Base-by-base conservation (phyloP, 2,329 filamentous ascomycete genomes). In the Colletotrichum graminicola region DNA sequence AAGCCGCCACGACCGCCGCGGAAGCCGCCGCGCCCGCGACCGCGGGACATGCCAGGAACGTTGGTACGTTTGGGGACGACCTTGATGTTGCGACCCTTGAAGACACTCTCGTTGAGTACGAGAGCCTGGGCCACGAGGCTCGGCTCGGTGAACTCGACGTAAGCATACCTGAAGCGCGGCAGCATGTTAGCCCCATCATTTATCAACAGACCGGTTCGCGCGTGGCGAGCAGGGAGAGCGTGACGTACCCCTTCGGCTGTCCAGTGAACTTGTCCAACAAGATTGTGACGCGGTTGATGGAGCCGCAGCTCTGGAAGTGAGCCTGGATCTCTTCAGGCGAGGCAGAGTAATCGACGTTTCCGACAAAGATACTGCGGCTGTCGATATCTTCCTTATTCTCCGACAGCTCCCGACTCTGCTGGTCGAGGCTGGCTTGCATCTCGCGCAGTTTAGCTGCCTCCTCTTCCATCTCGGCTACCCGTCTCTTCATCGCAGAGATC, bases 261-360 rank as follows among this genome's bases (percentile, higher is more conserved):
- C 96, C 96, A 14, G 95, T 97, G 80, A 98, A 98, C 86, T 99
- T 99, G 85, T 99, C 96, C 76, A 99, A 85, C 76, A 99, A 86
- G 76, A 99, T 99, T 1, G 96, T 99, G 71, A 99, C 96, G 73
- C 96, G 92, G 83, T 99, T 99, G 86, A 99, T 99, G 76, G 93
- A 94, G 72, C 96, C 96, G 78, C 94, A 97, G 86, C 92, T 97
- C 86, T 97, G 94, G 85, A 99, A 99, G 80, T 99, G 96, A 71
- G 94, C 94, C 85, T 99, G 96, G 71, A 99, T 96, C 85, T 99
- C 96, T 84, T 99, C 96, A 2, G 96, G 96, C 36, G 94, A 97
- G 29, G 95, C 95, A 73, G 94, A 95, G 82, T 99, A 99, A 83
- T 99, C 96, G 75, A 99, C 96, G 77, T 99, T 99, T 76, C 96